phyloP scores from a whole-genome alignment of 1,284 basidiomycete genomes.

The Tylopilus sp. region DNA sequence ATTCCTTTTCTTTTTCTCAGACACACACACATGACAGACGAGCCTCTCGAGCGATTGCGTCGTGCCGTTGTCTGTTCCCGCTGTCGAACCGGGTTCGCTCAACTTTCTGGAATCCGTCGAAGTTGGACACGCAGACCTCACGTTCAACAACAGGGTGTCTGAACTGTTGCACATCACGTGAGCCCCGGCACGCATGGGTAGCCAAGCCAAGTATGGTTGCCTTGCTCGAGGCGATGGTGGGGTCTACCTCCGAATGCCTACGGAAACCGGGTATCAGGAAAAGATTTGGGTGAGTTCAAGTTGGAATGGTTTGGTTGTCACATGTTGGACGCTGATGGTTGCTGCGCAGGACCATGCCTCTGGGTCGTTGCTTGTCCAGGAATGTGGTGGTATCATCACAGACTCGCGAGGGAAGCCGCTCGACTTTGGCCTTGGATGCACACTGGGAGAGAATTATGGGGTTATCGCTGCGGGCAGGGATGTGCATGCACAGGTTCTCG shows the following conservation, averaged over 20 bases:
- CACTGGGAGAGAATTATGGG: constrained; percentile 89
- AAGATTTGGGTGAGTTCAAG: constrained; percentile 93
- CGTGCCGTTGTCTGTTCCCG: constrained; percentile 61
- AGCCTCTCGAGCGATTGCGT: constrained; percentile 56
- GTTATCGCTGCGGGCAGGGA: constrained; percentile 83
- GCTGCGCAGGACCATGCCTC: constrained; percentile 88
- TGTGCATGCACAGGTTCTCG: constrained; percentile 76
- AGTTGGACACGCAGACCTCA: constrained; percentile 91
- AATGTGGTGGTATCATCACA: constrained; percentile 90
- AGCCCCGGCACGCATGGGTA: constrained; percentile 93
- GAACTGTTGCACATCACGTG: constrained; percentile 75
- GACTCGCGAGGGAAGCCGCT: constrained; percentile 86
- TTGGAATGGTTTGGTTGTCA: constrained; percentile 23
- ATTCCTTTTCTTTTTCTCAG: background rate
- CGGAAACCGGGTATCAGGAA: constrained; percentile 83
- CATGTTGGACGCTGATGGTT: background rate
- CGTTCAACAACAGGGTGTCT: constrained; percentile 85
- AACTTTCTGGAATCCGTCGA: constrained; percentile 95
- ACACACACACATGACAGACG: constrained; percentile 40
- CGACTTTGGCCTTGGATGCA: constrained; percentile 90
- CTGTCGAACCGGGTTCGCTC: constrained; percentile 58
- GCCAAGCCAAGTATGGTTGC: constrained; percentile 96
- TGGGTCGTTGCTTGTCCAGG: constrained; percentile 87
- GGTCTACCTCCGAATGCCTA: constrained; percentile 93
- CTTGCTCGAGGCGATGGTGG: constrained; percentile 91